These are phyloP conservation scores for Blastobotrys raffinosifermentans DNA, from an alignment of 1,139 yeast genomes.

Conservation along the genomic window DNA sequence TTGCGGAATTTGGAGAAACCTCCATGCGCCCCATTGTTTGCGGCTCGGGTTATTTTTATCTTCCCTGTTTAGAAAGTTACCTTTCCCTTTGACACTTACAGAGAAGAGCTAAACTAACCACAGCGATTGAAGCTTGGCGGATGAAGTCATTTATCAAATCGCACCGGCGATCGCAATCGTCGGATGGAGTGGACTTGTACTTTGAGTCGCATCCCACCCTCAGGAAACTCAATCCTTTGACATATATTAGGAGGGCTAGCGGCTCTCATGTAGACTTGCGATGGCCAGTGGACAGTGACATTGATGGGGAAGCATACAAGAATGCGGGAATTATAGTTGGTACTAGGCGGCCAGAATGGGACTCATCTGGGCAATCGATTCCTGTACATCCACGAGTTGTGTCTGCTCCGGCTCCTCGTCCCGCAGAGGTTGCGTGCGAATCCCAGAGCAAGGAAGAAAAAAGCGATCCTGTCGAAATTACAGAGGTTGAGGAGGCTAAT, in stretches of 20 bases:
- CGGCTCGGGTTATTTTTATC: too few relatives aligned
- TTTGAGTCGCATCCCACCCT: slow-evolving; percentile 13
- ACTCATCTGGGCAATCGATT: slow-evolving; percentile 9
- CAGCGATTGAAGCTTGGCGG: too few relatives aligned
- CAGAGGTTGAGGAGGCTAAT: slow-evolving; percentile 2
- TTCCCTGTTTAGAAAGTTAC: too few relatives aligned
- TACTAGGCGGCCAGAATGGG: slow-evolving; percentile 33
- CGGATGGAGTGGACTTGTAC: background rate
- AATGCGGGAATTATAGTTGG: slow-evolving; percentile 33
- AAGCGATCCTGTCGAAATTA: too few relatives aligned
- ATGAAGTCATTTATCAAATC: slow-evolving; percentile 24
- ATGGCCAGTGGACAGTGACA: slow-evolving; percentile 8
- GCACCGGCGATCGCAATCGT: slow-evolving; percentile 14
- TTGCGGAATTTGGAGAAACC: too few relatives aligned
- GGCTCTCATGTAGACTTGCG: slow-evolving; percentile 7
- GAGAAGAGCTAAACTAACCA: too few relatives aligned
- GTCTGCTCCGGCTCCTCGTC: background rate
- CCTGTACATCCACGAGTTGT: background rate
- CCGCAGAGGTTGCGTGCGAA: slow-evolving; percentile 3
- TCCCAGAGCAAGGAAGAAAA: slow-evolving; percentile 2
- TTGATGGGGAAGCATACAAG: slow-evolving; percentile 19
- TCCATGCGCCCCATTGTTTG: too few relatives aligned
- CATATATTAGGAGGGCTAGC: slow-evolving; percentile 18
- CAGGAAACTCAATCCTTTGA: slow-evolving; percentile 25
- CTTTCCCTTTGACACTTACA: too few relatives aligned